These are phyloP conservation scores for Gypsophila paniculata DNA, from an alignment of 179 eudicot species.

Conservation along the genomic window DNA sequence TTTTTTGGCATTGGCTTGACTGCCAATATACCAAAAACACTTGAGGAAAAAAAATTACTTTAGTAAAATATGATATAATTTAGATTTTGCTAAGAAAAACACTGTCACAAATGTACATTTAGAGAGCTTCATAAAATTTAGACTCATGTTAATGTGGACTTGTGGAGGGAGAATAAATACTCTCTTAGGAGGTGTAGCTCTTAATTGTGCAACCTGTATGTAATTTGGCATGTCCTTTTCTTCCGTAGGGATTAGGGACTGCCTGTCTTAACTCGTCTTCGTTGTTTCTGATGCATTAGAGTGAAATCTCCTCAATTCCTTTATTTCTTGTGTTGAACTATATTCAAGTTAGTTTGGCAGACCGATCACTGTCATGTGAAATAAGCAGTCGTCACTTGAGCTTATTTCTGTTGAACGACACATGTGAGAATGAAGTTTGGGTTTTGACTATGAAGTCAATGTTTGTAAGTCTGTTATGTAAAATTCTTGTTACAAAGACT, in stretches of 20 bases:
- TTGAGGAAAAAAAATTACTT: too few relatives aligned
- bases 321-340: not conserved
- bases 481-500: not conserved
- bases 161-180: not conserved
- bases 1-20: not conserved
- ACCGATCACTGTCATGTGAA: not conserved
- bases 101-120: not conserved
- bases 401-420: not conserved
- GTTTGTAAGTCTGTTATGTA: not conserved
- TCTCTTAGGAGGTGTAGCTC: not conserved
- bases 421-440: not conserved
- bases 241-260: not conserved
- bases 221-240: not conserved
- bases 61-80: too few relatives aligned
- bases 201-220: not conserved
- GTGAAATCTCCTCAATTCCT: not conserved
- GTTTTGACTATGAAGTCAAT: not conserved
- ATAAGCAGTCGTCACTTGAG: not conserved
- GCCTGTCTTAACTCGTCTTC: not conserved
- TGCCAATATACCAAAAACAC: too few relatives aligned
- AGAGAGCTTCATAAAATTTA: not conserved
- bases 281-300: not conserved
- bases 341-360: not conserved
- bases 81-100: too few relatives aligned
- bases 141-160: not conserved